A percentile compares a stretch with the other conserved stretches of the same genome.
phyloP scores from a whole-genome alignment of 2,329 filamentous ascomycete species.

The Claviceps sp. region DNA sequence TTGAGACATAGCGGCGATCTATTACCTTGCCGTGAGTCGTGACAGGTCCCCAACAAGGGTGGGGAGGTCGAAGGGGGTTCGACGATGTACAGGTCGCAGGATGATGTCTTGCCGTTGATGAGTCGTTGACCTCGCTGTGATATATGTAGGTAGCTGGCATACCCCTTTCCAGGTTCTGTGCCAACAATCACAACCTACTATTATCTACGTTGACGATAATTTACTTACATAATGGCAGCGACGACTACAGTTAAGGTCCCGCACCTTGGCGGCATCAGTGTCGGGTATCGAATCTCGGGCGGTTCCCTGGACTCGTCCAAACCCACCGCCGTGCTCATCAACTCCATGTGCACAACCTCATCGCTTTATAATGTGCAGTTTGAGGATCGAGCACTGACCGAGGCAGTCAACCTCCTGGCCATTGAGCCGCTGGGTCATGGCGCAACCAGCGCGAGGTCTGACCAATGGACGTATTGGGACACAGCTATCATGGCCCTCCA shows the following conservation, averaged over 20 bases:
- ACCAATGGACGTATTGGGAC: constrained; percentile 44
- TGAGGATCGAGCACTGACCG: constrained; percentile 23
- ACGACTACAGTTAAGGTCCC: constrained; percentile 30
- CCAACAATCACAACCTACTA: no score
- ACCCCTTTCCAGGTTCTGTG: no score
- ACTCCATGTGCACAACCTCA: constrained; percentile 36
- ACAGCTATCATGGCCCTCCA: constrained; percentile 40
- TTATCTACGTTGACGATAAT: neutral
- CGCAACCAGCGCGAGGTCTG: constrained; percentile 25
- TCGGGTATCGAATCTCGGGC: constrained; percentile 29
- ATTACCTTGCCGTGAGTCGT: no score
- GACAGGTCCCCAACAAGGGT: no score
- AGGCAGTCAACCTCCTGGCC: constrained; percentile 33
- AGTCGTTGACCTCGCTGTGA: no score
- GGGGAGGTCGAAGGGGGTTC: no score
- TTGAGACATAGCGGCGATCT: no score
- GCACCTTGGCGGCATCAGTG: constrained; percentile 33
- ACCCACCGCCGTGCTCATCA: constrained; percentile 37
- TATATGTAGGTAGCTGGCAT: no score
- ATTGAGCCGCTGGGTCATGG: constrained; percentile 41
- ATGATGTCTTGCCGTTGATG: no score
- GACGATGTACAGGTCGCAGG: no score
- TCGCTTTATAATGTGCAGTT: constrained; percentile 33
- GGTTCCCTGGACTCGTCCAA: constrained; percentile 33
- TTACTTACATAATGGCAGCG: constrained; percentile 19